Base-by-base conservation (phyloP, 2,329 filamentous ascomycete species). In the Aspergillus calidoustus region DNA sequence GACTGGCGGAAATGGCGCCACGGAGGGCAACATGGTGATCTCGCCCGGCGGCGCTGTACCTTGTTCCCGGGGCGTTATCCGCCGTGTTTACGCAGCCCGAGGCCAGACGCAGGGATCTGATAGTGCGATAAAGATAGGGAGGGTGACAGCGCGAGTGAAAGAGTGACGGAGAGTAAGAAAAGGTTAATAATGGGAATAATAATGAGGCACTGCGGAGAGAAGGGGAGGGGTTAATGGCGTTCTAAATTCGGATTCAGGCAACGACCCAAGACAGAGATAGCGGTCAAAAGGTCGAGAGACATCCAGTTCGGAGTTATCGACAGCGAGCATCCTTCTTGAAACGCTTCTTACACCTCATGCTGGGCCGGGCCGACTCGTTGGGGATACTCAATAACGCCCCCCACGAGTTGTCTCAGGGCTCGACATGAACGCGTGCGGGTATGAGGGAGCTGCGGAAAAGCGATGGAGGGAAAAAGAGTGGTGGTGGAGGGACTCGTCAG, bases 11-110 rank as follows among this genome's bases (percentile, higher is more conserved):
- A 78, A 79, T 54, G 77, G 73, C 64, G 78, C 78, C 69, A 82
- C 75, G 66, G 81, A 80, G 66, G 81, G 81, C 75, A 81, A 78
- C 81, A 83, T 83, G 55, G 75, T 81, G 71, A 63, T 11, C 34
- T 41, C 13, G 59, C 64, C 51, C 57, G 54, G 47, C 62, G 41
- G 47, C 25, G 51, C 23, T 19, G 34, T 44, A 49, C 48, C 57
- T 50, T 43, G 48, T 61, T 61, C 62, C 66, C 68, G 63, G 64
- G 54, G 25, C 57, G 43, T 46, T 48, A 43, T 22, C 6, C 31
- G 25, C 51, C 34, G 22, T 41, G 15, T 9, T 1, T 51, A 44
- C 52, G 34, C 58, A 60, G 25, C 44, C 46, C 13, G 34, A 19
- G 25, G n/a, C 54, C 56, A 31, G 41, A 57, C 31, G 57, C 28